Evolutionary conservation across 2,329 filamentous ascomycete genomes (phyloP).

Genomic region (Fusarium nisikadoi): DNA sequence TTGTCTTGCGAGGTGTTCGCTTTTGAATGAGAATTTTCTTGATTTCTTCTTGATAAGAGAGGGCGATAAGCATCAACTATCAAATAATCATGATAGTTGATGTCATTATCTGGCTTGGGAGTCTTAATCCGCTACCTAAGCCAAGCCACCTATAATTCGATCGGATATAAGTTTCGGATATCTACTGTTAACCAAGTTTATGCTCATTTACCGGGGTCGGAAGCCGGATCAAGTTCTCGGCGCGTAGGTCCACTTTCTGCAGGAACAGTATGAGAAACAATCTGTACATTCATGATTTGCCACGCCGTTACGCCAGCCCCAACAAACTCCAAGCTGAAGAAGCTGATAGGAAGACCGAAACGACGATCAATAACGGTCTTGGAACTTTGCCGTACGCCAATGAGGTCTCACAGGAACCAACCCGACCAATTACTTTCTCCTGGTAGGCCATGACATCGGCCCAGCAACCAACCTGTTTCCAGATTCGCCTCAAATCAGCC

Average conservation of each 20-base stretch:
- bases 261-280: conserved; percentile 1
- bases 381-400: background rate
- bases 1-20: background rate
- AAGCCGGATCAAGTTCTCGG: background rate
- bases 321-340: background rate
- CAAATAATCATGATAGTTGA: background rate
- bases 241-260: background rate
- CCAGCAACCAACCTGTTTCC: background rate
- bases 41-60: background rate
- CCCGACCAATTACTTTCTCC: background rate
- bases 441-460: conserved; percentile 13
- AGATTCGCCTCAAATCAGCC: background rate
- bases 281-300: background rate
- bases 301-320: background rate
- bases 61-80: too few species aligned
- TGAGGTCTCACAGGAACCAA: background rate
- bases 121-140: background rate
- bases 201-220: background rate
- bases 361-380: background rate
- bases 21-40: background rate
- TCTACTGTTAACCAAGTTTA: background rate
- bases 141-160: background rate
- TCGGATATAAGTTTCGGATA: conserved; percentile 1
- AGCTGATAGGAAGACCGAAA: accelerated
- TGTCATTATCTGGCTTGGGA: background rate